Evolutionary conservation across 306 rosid species (phyloP), one percentile per base, ranked within the genome.

Genomic region (Corylus americana): DNA sequence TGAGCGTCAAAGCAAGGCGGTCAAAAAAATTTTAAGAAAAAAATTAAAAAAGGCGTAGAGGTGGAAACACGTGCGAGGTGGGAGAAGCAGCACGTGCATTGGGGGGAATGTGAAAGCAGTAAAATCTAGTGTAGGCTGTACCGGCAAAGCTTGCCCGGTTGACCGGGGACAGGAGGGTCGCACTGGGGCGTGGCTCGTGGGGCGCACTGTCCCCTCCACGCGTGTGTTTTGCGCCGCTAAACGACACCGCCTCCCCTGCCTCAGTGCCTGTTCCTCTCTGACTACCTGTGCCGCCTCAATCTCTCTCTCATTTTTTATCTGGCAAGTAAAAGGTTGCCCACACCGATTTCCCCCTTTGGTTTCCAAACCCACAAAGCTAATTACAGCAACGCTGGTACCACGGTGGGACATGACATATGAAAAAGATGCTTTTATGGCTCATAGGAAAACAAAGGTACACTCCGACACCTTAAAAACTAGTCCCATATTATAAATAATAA

Each of bases 111-210:
- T 6, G 45, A 42, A 42, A 76, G 78, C 66, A 70, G 76, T 79
- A 31, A 69, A 71, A 16, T 8, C 2, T 11, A 8, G 68, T 25
- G 20, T 58, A 47, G 16, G 25, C 39, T 47, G 61, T 31, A 17
- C 4, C 16, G 61, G 71, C 62, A 79, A 70, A 61, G 77, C 77
- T 55, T 90, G 97, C 86, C 85, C 48, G 90, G 95, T 93, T 93
- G 98, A 93, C 98, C 78, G 87, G 97, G 74, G 92, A 91, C 95
- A 93, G 75, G 8, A 70, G 76, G 85, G 87, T 90, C 89, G 53
- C 73, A 49, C 57, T 59, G 48, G 49, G 79, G 84, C 74, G 77
- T 83, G 86, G 84, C 81, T 75, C 71, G 83, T 88, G 87, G 81
- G 75, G 44, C 75, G 84, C 85, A 73, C 66, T 80, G 79, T 87